phyloP scores from a whole-genome alignment of 768 basidiomycete genomes.

The Boletus insuetus region DNA sequence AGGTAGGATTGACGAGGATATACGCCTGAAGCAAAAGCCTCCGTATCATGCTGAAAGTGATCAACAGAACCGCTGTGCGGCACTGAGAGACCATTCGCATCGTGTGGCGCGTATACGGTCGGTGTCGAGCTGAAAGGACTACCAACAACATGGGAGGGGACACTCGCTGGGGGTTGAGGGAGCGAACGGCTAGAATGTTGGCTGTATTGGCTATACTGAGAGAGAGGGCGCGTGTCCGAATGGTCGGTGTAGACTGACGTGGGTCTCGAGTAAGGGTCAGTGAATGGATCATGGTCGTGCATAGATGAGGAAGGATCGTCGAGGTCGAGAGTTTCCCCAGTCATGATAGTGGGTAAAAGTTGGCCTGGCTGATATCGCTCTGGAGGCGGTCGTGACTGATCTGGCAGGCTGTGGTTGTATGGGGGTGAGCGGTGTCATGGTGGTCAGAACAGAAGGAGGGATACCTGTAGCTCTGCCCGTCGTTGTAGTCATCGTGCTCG shows the following conservation, averaged over 20 bases:
- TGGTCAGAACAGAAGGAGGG: not conserved
- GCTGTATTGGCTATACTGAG: constrained; percentile 41
- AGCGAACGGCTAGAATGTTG: constrained; percentile 30
- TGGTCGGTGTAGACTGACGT: constrained; percentile 25
- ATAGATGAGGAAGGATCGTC: constrained; percentile 33
- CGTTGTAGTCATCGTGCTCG: constrained; percentile 1
- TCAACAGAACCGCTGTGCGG: constrained; percentile 39
- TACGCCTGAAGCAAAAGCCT: constrained; percentile 67
- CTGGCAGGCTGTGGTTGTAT: constrained; percentile 5
- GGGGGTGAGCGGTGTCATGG: not conserved
- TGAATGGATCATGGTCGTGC: constrained; percentile 32
- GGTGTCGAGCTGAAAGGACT: constrained; percentile 24
- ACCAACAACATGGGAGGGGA: constrained; percentile 16
- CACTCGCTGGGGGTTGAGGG: constrained; percentile 22
- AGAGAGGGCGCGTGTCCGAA: constrained; percentile 26
- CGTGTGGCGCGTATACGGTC: constrained; percentile 5
- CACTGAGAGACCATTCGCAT: constrained; percentile 30
- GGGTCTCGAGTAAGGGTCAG: constrained; percentile 28
- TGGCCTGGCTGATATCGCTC: constrained; percentile 61
- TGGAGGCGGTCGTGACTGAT: constrained; percentile 13
- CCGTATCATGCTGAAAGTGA: constrained; percentile 63
- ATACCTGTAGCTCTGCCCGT: too few relatives aligned
- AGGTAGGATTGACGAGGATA: constrained; percentile 46
- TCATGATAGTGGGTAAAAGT: constrained; percentile 57
- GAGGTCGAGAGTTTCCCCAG: constrained; percentile 61